Conservation (phyloP, 2,329 filamentous ascomycete species). For the Rasamsonia emersonii region DNA sequence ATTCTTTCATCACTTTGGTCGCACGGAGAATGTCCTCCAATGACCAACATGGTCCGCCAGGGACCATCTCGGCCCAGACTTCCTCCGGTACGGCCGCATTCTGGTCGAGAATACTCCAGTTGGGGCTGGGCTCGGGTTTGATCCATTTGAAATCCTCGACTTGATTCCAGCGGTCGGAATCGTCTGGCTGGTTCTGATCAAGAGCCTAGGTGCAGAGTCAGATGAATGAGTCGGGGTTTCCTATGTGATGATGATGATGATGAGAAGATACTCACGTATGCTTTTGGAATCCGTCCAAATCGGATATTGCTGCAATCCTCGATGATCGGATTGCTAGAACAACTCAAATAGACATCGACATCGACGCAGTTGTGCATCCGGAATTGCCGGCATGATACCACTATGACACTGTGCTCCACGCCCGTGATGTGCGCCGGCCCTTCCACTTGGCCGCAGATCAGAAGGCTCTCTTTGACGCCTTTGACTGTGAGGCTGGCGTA, state of each 20-base stretch:
- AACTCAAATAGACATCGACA: constrained; percentile 76
- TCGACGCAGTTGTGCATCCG: constrained; percentile 80
- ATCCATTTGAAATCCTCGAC: constrained; percentile 99
- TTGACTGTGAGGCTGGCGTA: constrained; percentile 66
- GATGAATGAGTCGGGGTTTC: not conserved
- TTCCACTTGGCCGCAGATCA: constrained; percentile 68
- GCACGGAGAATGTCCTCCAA: constrained; percentile 56
- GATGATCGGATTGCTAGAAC: constrained; percentile 80
- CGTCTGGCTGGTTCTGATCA: constrained; percentile 21
- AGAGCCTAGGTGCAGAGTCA: constrained; percentile 17
- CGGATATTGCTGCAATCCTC: constrained; percentile 73
- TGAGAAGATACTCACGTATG: constrained; percentile 54
- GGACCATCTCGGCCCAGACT: constrained; percentile 62
- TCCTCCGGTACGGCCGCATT: constrained; percentile 51
- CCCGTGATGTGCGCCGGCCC: constrained; percentile 79
- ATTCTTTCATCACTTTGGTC: constrained; percentile 21
- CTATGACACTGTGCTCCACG: constrained; percentile 62
- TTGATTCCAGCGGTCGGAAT: constrained; percentile 69
- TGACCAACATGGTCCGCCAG: constrained; percentile 53
- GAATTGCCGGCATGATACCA: constrained; percentile 78
- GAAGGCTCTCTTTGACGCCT: constrained; percentile 58
- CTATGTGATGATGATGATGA: not conserved
- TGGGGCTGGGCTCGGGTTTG: constrained; percentile 73
- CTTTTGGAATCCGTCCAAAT: constrained; percentile 66
- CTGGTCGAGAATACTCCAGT: constrained; percentile 67